These are phyloP conservation scores for Monilinia laxa DNA, from an alignment of 2,329 filamentous ascomycete species.

Conservation along the genomic window DNA sequence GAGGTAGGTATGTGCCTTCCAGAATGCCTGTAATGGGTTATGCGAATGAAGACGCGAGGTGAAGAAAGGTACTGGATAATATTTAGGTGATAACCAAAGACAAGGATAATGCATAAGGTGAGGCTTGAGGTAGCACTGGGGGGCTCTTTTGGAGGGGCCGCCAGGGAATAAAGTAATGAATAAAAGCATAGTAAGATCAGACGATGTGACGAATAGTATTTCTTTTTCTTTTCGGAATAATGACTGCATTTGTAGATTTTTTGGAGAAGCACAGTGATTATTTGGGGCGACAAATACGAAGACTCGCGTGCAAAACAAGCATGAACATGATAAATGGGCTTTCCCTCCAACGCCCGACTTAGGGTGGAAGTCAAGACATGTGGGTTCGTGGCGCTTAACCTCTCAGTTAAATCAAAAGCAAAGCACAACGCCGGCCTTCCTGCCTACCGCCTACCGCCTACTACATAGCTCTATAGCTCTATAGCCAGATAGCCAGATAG, in stretches of 20 bases:
- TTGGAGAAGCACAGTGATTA: not conserved
- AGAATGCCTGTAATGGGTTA: not conserved
- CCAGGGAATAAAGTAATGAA: not conserved
- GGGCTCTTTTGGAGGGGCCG: not conserved
- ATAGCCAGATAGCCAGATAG: too few species aligned
- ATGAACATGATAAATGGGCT: not conserved
- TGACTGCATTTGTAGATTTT: not conserved
- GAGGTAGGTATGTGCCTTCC: not conserved
- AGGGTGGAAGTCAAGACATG: slow-evolving; percentile 12
- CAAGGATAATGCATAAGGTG: slow-evolving; percentile 14
- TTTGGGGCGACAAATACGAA: not conserved
- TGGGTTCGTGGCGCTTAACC: slow-evolving; percentile 18
- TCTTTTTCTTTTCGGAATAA: not conserved
- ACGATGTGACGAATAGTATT: not conserved
- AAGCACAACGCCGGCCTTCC: not conserved
- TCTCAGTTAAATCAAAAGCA: not conserved
- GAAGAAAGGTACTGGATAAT: not conserved
- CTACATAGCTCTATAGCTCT: not conserved
- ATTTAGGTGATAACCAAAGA: not conserved
- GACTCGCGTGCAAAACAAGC: not conserved
- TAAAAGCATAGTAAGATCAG: not conserved
- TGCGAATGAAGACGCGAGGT: slow-evolving; percentile 1
- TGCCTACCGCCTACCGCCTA: too few species aligned
- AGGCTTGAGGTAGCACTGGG: not conserved
- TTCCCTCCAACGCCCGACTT: not conserved